Conservation (phyloP, 2,329 filamentous ascomycete species). For the Colletotrichum godetiae region DNA sequence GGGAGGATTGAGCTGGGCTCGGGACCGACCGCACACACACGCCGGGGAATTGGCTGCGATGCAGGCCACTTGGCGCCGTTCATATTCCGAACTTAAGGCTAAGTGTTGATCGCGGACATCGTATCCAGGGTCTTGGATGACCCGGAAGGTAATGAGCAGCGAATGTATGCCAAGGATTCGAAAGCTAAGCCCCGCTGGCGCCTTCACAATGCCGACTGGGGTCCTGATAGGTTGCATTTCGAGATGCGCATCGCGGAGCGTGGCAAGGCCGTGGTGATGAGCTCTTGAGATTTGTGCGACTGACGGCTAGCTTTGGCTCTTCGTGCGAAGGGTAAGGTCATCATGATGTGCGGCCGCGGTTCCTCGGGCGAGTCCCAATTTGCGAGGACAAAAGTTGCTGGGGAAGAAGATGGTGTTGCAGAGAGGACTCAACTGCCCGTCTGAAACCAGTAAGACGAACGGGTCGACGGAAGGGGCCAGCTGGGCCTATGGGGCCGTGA, state of each 20-base stretch:
- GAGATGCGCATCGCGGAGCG: constrained; percentile 8
- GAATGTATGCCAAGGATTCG: constrained; percentile 9
- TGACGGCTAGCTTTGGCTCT: constrained; percentile 4
- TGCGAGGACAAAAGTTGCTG: neutral
- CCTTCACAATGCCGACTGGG: neutral
- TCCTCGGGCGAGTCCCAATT: constrained; percentile 28
- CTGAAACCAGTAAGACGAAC: constrained; percentile 3
- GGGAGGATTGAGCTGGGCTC: constrained; percentile 3
- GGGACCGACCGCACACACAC: constrained; percentile 29
- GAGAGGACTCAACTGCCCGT: neutral
- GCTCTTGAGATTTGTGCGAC: constrained; percentile 17
- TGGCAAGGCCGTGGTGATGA: constrained; percentile 2
- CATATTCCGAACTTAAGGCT: neutral
- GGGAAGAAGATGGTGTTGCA: neutral
- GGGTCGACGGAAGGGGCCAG: neutral
- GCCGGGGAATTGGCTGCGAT: constrained; percentile 4
- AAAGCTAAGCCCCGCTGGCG: neutral
- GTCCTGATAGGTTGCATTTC: constrained; percentile 9
- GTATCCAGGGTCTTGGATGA: neutral
- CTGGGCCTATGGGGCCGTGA: constrained; percentile 1
- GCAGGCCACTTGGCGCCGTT: constrained; percentile 28
- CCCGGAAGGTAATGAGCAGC: neutral
- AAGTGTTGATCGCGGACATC: neutral
- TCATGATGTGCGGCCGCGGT: constrained; percentile 20
- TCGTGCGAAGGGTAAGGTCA: constrained; percentile 1